Evolutionary conservation across 306 rosid species (phyloP).

Genomic region (Nissolia schottii): DNA sequence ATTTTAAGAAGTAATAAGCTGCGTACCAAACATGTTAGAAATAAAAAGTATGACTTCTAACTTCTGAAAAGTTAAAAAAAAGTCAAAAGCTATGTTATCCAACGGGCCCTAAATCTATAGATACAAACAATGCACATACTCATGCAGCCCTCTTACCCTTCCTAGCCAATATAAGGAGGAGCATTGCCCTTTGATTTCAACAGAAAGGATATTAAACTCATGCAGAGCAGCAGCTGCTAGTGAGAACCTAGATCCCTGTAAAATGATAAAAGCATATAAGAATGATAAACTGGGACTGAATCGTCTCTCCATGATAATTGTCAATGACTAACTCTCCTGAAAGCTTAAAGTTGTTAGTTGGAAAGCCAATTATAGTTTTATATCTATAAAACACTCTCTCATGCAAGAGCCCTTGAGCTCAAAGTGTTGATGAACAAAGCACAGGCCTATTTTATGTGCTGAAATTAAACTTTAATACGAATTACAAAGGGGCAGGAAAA

Average conservation of each 20-base stretch:
- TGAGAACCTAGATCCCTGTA: constrained; percentile 86
- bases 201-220: constrained; percentile 73
- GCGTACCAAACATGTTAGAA: no score
- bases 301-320: constrained; percentile 5
- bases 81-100: no score
- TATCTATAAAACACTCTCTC: not conserved
- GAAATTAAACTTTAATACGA: constrained; percentile 2
- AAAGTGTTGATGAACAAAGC: not conserved
- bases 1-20: no score
- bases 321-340: not conserved
- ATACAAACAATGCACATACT: not conserved
- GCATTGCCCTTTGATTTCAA: constrained; percentile 49
- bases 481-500: not conserved
- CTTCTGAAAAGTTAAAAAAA: no score
- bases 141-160: constrained; percentile 50
- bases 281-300: constrained; percentile 14
- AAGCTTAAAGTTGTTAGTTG: not conserved
- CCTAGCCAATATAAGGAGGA: constrained; percentile 81
- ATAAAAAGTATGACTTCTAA: no score
- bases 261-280: constrained; percentile 30
- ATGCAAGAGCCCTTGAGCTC: not conserved
- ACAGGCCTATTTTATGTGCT: not conserved
- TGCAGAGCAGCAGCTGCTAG: constrained; percentile 91
- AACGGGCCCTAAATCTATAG: no score
- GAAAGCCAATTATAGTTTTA: not conserved